Evolutionary conservation across 768 basidiomycete species (phyloP), one percentile per base, ranked within the genome.

Genomic region (Favolaschia claudopus): DNA sequence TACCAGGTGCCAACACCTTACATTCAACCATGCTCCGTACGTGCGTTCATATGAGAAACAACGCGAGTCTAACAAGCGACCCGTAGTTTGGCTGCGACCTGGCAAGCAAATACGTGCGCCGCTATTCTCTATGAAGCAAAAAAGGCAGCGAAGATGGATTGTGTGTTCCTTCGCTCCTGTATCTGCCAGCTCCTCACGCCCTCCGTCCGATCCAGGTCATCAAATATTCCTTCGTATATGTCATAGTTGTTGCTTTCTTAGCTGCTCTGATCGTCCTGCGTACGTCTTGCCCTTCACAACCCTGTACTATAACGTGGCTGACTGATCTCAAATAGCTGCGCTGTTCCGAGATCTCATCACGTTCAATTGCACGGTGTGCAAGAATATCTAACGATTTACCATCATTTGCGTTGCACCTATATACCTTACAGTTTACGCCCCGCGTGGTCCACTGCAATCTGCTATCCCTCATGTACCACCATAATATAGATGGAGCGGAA

Each of bases 71-170:
- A 33, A 62, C 42, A 14, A 43, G 2, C 47, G 14, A 42, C 34
- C 46, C 13, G 29, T 55, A 94, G 92, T 98, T 82, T 99, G 97
- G 96, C 83, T 99, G 44, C 90, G 93, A 39, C 94, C 94, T 3
- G 94, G 92, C 43, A 95, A 94, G 77, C 95, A 96, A 75, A 96
- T 96, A 60, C 90, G 94, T 33, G 82, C 95, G 20, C 95, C 95
- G 12, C 81, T 98, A 56, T 98, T 95, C 82, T 95, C 93, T 13
- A 92, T 92, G 52, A 95, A 96, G 77, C 94, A 96, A 77, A 93
- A 94, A 79, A 83, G 91, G 64, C 92, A 95, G 71, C 84, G 96
- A 55, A 80, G 96, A 66, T 95, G 92, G 91, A 96, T 96, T 68
- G 91, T 90, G 65, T 63, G 84, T 37, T 49, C 36, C 17, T 62